These are phyloP conservation scores for Globisporangium spiculum DNA, from an alignment of 352 stramenopile genomes.

Conservation along the genomic window DNA sequence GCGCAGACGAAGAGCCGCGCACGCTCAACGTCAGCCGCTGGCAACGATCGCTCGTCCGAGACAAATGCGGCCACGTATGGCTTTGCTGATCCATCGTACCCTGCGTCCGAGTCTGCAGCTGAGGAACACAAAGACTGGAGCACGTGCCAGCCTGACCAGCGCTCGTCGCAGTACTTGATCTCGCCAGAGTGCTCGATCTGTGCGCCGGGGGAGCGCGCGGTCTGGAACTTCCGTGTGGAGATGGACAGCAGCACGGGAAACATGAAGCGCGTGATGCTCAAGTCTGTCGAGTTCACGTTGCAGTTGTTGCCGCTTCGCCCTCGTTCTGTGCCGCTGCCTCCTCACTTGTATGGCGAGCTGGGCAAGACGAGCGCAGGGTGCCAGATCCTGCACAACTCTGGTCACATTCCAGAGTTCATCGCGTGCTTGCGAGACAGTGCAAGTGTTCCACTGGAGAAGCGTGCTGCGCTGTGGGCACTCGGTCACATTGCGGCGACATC, in stretches of 20 bases:
- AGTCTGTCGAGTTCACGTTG: slow-evolving; percentile 88
- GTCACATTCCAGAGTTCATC: slow-evolving; percentile 84
- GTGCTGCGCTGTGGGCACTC: slow-evolving; percentile 81
- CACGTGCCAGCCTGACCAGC: slow-evolving; percentile 81
- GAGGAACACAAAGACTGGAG: slow-evolving; percentile 91
- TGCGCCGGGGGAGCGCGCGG: slow-evolving; percentile 71
- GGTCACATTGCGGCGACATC: slow-evolving; percentile 80
- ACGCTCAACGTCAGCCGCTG: slow-evolving; percentile 51
- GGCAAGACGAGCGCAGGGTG: slow-evolving; percentile 82
- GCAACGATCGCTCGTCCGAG: slow-evolving; percentile 68
- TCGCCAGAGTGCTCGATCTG: slow-evolving; percentile 76
- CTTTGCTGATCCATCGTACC: slow-evolving; percentile 61
- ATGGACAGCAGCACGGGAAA: slow-evolving; percentile 59
- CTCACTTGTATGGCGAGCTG: slow-evolving; percentile 84
- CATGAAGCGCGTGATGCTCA: slow-evolving; percentile 82
- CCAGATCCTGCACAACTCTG: slow-evolving; percentile 73
- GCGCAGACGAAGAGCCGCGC: slow-evolving; percentile 60
- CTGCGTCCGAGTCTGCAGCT: slow-evolving; percentile 53
- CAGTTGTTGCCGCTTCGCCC: slow-evolving; percentile 78
- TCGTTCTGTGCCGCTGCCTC: slow-evolving; percentile 72
- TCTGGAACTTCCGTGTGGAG: slow-evolving; percentile 90
- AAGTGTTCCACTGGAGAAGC: slow-evolving; percentile 81
- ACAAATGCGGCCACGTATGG: slow-evolving; percentile 40
- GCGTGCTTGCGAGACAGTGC: slow-evolving; percentile 75
- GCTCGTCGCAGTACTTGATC: slow-evolving; percentile 59